Conservation (phyloP, 2,329 filamentous ascomycete species). For the Beauveria sp. region DNA sequence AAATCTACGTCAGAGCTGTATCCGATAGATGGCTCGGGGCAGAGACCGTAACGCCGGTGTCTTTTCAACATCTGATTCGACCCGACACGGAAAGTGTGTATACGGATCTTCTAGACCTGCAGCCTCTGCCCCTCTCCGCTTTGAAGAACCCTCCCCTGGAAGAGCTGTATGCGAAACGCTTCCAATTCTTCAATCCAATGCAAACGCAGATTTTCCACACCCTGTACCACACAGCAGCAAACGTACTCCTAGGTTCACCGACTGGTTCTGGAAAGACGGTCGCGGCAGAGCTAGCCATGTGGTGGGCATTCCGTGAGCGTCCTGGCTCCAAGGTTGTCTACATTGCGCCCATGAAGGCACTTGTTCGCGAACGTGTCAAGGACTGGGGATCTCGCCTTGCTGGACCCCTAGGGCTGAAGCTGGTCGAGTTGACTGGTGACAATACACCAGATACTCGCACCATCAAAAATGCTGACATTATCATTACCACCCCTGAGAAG, state of each 20-base stretch:
- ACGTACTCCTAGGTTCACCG: constrained; percentile 89
- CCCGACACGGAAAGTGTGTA: constrained; percentile 97
- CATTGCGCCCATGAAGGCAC: constrained; percentile 97
- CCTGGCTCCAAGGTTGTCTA: constrained; percentile 97
- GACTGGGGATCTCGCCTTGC: constrained; percentile 86
- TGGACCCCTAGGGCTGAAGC: constrained; percentile 72
- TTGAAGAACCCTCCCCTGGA: constrained; percentile 82
- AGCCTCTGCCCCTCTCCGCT: constrained; percentile 79
- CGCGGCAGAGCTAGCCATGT: constrained; percentile 94
- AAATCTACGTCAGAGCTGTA: constrained; percentile 91
- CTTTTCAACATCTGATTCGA: constrained; percentile 94
- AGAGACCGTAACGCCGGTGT: constrained; percentile 90
- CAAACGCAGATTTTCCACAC: constrained; percentile 98
- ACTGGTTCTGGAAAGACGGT: constrained; percentile 98
- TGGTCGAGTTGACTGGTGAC: constrained; percentile 93
- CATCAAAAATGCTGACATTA: constrained; percentile 92
- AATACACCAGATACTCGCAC: constrained; percentile 96
- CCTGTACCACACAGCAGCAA: constrained; percentile 83
- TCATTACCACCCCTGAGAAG: constrained; percentile 98
- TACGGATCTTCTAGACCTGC: constrained; percentile 84
- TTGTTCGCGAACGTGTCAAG: constrained; percentile 91
- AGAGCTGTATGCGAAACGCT: constrained; percentile 79
- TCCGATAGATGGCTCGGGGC: constrained; percentile 96
- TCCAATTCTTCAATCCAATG: constrained; percentile 98
- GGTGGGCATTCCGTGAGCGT: constrained; percentile 95